Conservation (phyloP, 805 yeast genomes). For the Ogataea pilisensis region DNA sequence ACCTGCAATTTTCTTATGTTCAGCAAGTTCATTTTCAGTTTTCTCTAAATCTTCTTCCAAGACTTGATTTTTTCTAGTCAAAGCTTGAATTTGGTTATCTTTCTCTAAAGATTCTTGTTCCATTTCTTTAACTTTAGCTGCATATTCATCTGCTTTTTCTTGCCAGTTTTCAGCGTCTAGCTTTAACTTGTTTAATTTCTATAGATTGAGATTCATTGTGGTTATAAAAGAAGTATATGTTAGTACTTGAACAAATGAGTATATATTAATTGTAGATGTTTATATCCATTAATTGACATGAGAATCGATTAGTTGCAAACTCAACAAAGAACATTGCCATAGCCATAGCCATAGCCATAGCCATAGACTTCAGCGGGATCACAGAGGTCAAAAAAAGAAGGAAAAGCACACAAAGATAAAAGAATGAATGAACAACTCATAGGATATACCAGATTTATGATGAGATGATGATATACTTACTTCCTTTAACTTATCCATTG, state of each 20-base stretch:
- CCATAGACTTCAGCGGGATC: no score
- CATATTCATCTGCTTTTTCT: constrained; percentile 88
- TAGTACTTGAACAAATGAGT: no score
- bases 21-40: constrained; percentile 67
- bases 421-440: no score
- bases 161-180: constrained; percentile 97
- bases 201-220: not conserved
- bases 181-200: constrained; percentile 87
- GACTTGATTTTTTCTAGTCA: constrained; percentile 86
- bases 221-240: not conserved
- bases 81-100: constrained; percentile 91
- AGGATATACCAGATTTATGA: no score
- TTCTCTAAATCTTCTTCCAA: constrained; percentile 82
- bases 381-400: no score
- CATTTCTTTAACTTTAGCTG: constrained; percentile 75
- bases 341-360: no score
- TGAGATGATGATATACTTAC: constrained; percentile 35
- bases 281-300: no score
- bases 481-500: constrained; percentile 49
- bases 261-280: no score
- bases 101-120: constrained; percentile 90
- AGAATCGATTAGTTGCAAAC: no score
- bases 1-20: constrained; percentile 82
- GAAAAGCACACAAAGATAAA: no score
- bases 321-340: no score